Evolutionary conservation across 306 rosid species (phyloP), one percentile per base, ranked within the genome.

Genomic region (Chamaecrista fasciculata): DNA sequence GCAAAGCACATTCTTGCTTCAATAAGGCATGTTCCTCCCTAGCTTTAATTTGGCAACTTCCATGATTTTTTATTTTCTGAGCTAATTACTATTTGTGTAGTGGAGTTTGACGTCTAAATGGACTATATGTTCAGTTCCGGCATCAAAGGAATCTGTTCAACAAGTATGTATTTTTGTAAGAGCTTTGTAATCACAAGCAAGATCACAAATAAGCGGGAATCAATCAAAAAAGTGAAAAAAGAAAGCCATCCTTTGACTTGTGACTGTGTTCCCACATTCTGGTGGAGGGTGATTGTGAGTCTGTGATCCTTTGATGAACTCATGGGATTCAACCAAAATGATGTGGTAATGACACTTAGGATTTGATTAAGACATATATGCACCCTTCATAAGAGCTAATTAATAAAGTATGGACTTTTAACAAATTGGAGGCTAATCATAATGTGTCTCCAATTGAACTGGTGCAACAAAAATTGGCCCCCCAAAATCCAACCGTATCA

Each of bases 401-500:
- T 40, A 76, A 76, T 76, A 62, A 31, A 31, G 43, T 29, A 29
- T 57, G 63, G n/a, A 24, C 77, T 47, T 62, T 69, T 69, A 60
- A 14, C 65, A 28, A 51, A 67, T 67, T 77, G 66, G 46, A 64
- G 69, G 69, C 78, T 69, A 78, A 21, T 56, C 65, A 79, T 55
- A 55, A 39, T 75, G 69, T 66, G 75, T 62, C 66, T 74, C 59
- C 23, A 39, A 72, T 25, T 63, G 56, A 68, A 69, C 46, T 53
- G 70, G 36, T 71, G 68, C 56, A 62, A 31, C 36, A 60, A 24
- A 62, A 62, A 68, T 16, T 83, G 81, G 58, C 50, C 79, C 84
- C 89, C 69, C 90, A 72, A 71, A 78, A 89, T 86, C 92, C 84
- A 80, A 80, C 90, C 82, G 62, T 76, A 89, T 89, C 92, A 60